A percentile compares a stretch with the other conserved stretches of the same genome.
Conservation (phyloP, 108 stramenopile species). For the Discostella stelligeroides region DNA sequence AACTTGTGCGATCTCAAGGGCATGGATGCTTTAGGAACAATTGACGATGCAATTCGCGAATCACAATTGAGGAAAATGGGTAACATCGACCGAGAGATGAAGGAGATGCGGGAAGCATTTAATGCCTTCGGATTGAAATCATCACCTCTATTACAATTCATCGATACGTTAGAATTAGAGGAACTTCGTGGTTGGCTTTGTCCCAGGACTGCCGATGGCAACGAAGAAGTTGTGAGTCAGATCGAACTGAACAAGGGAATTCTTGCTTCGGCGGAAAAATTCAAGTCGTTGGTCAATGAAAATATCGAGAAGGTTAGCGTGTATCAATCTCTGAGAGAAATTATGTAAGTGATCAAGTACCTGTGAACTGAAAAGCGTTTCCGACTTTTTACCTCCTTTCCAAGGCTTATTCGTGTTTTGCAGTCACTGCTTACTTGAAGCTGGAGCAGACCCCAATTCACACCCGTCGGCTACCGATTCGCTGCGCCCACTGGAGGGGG, state of each 20-base stretch:
- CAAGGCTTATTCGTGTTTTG: constrained; percentile 6
- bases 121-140: neutral
- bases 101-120: constrained; percentile 28
- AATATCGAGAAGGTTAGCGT: neutral
- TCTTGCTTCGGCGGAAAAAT: constrained; percentile 16
- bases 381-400: neutral
- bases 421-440: constrained; percentile 25
- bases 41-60: constrained; percentile 27
- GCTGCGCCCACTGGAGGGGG: constrained; percentile 1
- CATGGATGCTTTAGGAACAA: constrained; percentile 47
- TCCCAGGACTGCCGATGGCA: too few species aligned
- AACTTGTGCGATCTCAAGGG: constrained; percentile 39
- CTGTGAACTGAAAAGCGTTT: neutral
- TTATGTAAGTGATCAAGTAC: constrained; percentile 27
- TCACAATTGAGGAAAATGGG: constrained; percentile 26
- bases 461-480: too few species aligned
- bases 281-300: constrained; percentile 14
- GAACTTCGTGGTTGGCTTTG: neutral
- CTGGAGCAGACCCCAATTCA: constrained; percentile 16
- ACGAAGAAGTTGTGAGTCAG: neutral
- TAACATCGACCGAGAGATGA: constrained; percentile 20
- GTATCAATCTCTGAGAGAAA: constrained; percentile 7
- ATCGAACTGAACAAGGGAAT: constrained; percentile 12
- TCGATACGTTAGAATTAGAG: constrained; percentile 5
- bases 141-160: neutral